Evolutionary conservation across 2,329 filamentous ascomycete species (phyloP), one percentile per base, ranked within the genome.

Genomic region (Cordyceps javanica): DNA sequence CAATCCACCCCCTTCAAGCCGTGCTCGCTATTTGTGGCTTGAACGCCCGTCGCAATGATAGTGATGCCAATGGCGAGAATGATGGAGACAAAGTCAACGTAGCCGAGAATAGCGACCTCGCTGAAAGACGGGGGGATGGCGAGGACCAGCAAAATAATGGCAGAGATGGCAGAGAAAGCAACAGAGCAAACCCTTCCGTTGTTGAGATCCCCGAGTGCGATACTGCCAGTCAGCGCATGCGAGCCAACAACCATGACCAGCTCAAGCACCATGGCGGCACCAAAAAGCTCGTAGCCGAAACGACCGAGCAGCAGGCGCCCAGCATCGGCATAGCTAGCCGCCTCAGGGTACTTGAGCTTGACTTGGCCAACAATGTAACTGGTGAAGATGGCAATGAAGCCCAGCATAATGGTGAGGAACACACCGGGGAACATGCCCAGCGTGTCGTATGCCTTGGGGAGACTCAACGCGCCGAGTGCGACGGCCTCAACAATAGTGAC

Each of bases 231-330:
- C 58, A 88, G 73, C 36, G 86, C 73, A 68, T 89, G 86, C 23
- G 83, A 85, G n/a, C 78, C 82, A 73, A 85, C 82, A 65, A 86
- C 78, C 71, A 88, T 87, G 46, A 86, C 69, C n/a, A 88, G 73
- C 68, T 87, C 81, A 16, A 87, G 67, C 11, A 79, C 71, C 63
- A 85, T 81, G 42, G 77, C 80, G 48, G 74, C 67, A 19, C 81
- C 82, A 53, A 86, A 72, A 45, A 88, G 62, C 63, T 85, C 81
- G 57, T 80, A 77, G 0, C 82, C 83, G 28, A 79, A 70, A 16
- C 69, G 71, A 3, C 86, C 86, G 58, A 75, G 73, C 46, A 88
- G 72, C 41, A 87, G 72, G 36, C 78, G 72, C 3, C 82, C 84
- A 10, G 82, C 84, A 62, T 89, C 85, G 16, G 82, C 81, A 66